Evolutionary conservation across 345 rosid genomes (phyloP), one percentile per base, ranked within the genome.

Genomic region (Zanthoxylum bungeanum): DNA sequence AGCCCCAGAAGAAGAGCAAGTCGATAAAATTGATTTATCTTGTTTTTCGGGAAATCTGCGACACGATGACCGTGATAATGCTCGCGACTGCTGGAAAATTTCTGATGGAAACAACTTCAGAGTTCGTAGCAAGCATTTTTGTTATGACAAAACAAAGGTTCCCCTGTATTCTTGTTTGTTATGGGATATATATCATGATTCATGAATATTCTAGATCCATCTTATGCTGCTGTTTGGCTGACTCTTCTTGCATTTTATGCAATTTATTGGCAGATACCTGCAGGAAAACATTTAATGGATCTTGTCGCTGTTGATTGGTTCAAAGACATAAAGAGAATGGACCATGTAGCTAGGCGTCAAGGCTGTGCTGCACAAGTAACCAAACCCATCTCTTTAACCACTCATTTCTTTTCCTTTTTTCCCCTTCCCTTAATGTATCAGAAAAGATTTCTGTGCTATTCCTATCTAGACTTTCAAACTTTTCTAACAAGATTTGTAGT

Each of bases 301-400:
- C 99, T 96, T 12, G 96, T 96, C 64, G 98, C 99, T 52, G 98
- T 96, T 46, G 99, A 96, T 81, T 96, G 99, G 99, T 96, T 91
- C 83, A 96, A 96, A 81, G 98, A 93, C 75, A 80, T 88, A 30
- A 96, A 88, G 87, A 87, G 95, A 84, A 93, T 96, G 86, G 99
- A 96, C 77, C 97, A 96, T 80, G 98, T 93, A 42, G 93, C 87
- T 61, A 85, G 93, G 81, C 93, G 92, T 70, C 90, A 86, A 74
- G 99, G 96, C 75, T 96, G 99, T 72, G 97, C 98, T 3, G 95
- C 94, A 46, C 96, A 96, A 85, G 99, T 88, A 87, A 80, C 85
- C 66, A 19, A 34, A 79, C 36, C 21, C 58, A 67, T 31, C 42
- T 42, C 52, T 53, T 22, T 44, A 25, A 69, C 69, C 28, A n/a